A percentile compares a stretch with the other conserved stretches of the same genome.
Evolutionary conservation across 2,329 filamentous ascomycete species (phyloP).

Genomic region (Sarocladium kiliense): DNA sequence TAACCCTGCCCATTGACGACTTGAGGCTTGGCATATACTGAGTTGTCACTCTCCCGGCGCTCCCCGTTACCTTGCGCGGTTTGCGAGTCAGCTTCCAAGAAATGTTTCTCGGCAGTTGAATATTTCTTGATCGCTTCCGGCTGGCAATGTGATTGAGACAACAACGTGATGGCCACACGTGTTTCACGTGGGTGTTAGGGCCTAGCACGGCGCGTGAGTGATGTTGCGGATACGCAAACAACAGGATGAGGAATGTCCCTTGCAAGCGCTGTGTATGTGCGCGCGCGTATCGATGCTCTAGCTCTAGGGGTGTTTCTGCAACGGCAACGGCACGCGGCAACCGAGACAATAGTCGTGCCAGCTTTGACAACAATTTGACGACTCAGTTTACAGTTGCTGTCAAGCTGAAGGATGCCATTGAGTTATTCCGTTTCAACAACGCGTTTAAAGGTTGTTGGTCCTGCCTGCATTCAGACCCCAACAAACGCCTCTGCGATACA

Average conservation of each 20-base stretch:
- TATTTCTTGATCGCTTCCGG: neutral
- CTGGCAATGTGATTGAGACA: neutral
- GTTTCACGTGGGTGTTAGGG: constrained; percentile 4
- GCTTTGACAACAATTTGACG: too few species aligned
- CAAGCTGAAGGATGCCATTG: too few species aligned
- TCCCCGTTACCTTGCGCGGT: neutral
- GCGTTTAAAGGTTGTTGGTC: too few species aligned
- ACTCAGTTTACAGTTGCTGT: too few species aligned
- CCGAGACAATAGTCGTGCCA: too few species aligned
- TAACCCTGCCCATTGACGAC: neutral
- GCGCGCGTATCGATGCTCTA: neutral
- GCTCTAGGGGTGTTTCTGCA: neutral
- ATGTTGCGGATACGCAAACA: neutral
- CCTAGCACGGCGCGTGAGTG: neutral
- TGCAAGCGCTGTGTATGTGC: neutral
- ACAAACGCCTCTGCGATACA: too few species aligned
- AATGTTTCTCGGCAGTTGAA: neutral
- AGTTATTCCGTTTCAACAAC: too few species aligned
- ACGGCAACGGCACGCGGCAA: too few species aligned
- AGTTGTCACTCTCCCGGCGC: neutral
- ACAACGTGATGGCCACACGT: neutral
- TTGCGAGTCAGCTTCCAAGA: constrained; percentile 5
- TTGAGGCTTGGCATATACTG: neutral
- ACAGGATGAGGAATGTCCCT: neutral
- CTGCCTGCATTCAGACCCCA: too few species aligned